Percentiles rank a stretch among this genome's conserved stretches.
Evolutionary conservation across 176 grass and related monocot species (phyloP).

Genomic region (Zoysia pacifica): DNA sequence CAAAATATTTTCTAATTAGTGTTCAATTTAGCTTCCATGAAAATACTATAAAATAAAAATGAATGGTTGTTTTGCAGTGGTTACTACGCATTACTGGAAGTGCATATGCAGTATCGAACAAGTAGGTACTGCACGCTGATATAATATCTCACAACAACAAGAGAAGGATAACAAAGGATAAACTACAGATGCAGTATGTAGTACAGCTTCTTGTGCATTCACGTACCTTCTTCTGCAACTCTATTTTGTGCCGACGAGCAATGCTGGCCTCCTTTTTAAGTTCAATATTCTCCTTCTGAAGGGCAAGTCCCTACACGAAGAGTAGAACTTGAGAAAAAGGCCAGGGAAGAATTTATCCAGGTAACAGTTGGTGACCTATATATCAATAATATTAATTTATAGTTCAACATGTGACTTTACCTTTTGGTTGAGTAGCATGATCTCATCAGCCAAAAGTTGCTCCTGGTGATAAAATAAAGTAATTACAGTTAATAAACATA

Average conservation of each 20-base stretch:
- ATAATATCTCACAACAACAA: not conserved
- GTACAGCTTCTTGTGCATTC: not conserved
- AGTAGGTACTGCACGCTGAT: not conserved
- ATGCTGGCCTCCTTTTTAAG: slow-evolving; percentile 29
- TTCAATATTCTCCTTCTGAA: slow-evolving; percentile 32
- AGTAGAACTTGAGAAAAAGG: not conserved
- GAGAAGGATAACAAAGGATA: not conserved
- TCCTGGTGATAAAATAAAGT: slow-evolving; percentile 29
- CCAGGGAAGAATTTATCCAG: not conserved
- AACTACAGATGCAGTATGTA: not conserved
- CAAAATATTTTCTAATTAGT: not conserved
- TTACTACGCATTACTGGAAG: not conserved
- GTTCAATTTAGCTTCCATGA: not conserved
- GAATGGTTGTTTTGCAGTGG: not conserved
- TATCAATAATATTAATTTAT: not conserved
- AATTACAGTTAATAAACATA: not conserved
- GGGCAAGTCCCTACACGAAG: slow-evolving; percentile 4
- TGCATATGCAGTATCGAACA: not conserved
- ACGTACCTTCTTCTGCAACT: slow-evolving; percentile 26
- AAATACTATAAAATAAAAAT: not conserved
- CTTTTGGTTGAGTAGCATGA: slow-evolving; percentile 35
- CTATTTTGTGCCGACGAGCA: slow-evolving; percentile 30
- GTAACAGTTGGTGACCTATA: not conserved
- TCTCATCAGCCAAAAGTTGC: slow-evolving; percentile 30
- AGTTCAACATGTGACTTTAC: slow-evolving; percentile 6